Percentiles rank a stretch among this genome's conserved stretches.
Evolutionary conservation across 208 protist genomes (phyloP).

Genomic region (Crithidia thermophila): DNA sequence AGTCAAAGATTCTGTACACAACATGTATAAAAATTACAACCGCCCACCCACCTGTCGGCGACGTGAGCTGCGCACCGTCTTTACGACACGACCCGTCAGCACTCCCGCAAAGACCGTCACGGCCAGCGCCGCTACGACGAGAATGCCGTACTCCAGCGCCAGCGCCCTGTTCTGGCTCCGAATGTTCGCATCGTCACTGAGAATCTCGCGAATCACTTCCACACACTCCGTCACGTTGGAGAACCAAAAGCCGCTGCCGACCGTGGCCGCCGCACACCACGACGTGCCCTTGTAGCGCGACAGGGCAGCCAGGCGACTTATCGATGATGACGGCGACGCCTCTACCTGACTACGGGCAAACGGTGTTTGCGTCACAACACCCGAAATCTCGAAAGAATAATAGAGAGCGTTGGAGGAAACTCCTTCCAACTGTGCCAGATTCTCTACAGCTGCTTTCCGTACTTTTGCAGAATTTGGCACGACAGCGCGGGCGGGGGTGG

Average conservation of each 20-base stretch:
- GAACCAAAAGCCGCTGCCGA: slow-evolving; percentile 14
- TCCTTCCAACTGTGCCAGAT: too few species aligned
- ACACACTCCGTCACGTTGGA: slow-evolving; percentile 2
- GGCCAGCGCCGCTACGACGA: not conserved
- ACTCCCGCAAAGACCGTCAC: not conserved
- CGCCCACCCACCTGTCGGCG: not conserved
- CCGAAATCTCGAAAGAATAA: too few species aligned
- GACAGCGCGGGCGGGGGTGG: not conserved
- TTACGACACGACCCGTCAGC: slow-evolving; percentile 1
- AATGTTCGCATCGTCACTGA: not conserved
- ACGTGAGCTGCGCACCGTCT: not conserved
- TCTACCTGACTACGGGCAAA: too few species aligned
- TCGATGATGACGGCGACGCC: not conserved
- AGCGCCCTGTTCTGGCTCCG: not conserved
- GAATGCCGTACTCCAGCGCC: not conserved
- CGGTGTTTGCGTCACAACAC: too few species aligned
- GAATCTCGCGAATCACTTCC: not conserved
- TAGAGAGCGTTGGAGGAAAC: too few species aligned
- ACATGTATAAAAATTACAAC: too few species aligned
- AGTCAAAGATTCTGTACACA: too few species aligned
- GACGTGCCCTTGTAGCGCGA: slow-evolving; percentile 5
- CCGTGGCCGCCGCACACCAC: slow-evolving; percentile 9
- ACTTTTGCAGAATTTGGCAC: too few species aligned
- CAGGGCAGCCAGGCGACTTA: not conserved
- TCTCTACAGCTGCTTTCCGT: too few species aligned